phyloP scores from a whole-genome alignment of 2,329 filamentous ascomycete species.

The Epichloe festucae region DNA sequence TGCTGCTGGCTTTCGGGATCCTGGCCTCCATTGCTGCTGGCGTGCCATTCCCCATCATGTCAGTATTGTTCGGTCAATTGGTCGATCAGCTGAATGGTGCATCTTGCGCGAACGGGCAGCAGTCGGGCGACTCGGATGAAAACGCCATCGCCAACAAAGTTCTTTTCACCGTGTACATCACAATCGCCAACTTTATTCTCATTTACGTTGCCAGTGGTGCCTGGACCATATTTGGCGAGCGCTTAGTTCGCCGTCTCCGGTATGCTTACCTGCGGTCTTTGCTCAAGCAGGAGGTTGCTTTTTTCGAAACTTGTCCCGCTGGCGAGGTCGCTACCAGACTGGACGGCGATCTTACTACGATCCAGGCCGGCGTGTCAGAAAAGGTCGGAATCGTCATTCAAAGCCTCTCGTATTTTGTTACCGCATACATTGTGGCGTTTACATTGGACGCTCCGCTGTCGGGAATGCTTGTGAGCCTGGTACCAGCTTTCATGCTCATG shows the following conservation, averaged over 20 bases:
- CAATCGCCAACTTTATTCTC: conserved; percentile 42
- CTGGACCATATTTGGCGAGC: conserved; percentile 44
- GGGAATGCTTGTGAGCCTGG: conserved; percentile 41
- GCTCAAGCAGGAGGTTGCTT: conserved; percentile 43
- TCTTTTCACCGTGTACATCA: conserved; percentile 43
- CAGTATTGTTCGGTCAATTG: conserved; percentile 42
- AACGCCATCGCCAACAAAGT: conserved; percentile 34
- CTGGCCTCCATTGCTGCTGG: conserved; percentile 15
- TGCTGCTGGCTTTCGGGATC: neutral
- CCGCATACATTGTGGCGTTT: conserved; percentile 25
- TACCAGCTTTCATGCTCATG: conserved; percentile 44
- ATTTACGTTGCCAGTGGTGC: conserved; percentile 47
- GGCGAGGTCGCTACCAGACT: conserved; percentile 45
- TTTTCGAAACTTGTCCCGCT: conserved; percentile 41
- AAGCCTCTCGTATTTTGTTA: conserved; percentile 45
- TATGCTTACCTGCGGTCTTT: conserved; percentile 40
- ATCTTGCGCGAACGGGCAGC: conserved; percentile 17
- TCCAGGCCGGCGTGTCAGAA: conserved; percentile 48
- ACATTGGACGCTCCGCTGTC: conserved; percentile 44
- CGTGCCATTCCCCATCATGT: conserved; percentile 41
- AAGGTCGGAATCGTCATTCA: conserved; percentile 40
- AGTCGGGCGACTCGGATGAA: conserved; percentile 13
- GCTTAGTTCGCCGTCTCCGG: conserved; percentile 43
- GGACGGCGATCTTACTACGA: conserved; percentile 44
- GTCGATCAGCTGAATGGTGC: conserved; percentile 37